phyloP scores from a whole-genome alignment of 2,329 filamentous ascomycete species.

The Laburnicola sp. region DNA sequence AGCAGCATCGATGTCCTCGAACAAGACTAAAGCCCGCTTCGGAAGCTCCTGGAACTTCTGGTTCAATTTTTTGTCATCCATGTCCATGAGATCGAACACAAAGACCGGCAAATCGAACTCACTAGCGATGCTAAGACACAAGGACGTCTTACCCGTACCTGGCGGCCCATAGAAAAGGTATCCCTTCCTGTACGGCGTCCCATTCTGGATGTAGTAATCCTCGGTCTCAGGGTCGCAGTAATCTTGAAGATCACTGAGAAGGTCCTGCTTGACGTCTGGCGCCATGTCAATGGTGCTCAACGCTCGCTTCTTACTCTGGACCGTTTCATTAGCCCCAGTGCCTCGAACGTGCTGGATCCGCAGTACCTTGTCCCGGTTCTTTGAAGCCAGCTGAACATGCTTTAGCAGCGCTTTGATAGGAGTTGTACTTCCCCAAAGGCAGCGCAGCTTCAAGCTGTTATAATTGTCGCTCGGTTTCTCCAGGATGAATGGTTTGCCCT shows the following conservation, averaged over 20 bases:
- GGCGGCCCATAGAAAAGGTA: slow-evolving; percentile 43
- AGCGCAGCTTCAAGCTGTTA: background rate
- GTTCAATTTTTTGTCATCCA: slow-evolving; percentile 16
- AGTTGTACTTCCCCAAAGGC: too few relatives aligned
- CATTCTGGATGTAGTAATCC: background rate
- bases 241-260: background rate
- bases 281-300: background rate
- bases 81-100: slow-evolving; percentile 9
- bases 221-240: background rate
- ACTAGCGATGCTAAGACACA: slow-evolving; percentile 43
- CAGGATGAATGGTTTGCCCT: background rate
- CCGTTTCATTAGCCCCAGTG: too few relatives aligned
- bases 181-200: slow-evolving; percentile 26
- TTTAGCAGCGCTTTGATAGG: too few relatives aligned
- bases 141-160: slow-evolving; percentile 49
- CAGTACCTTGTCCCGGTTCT: too few relatives aligned
- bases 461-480: background rate
- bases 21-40: slow-evolving; percentile 13
- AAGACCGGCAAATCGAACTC: slow-evolving; percentile 40
- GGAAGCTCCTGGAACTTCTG: slow-evolving; percentile 15
- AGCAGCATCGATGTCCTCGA: slow-evolving; percentile 25
- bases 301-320: background rate
- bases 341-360: too few relatives aligned
- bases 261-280: background rate
- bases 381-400: too few relatives aligned